Evolutionary conservation across 1,139 yeast genomes (phyloP).

Genomic region (Magnusiomyces sp.): DNA sequence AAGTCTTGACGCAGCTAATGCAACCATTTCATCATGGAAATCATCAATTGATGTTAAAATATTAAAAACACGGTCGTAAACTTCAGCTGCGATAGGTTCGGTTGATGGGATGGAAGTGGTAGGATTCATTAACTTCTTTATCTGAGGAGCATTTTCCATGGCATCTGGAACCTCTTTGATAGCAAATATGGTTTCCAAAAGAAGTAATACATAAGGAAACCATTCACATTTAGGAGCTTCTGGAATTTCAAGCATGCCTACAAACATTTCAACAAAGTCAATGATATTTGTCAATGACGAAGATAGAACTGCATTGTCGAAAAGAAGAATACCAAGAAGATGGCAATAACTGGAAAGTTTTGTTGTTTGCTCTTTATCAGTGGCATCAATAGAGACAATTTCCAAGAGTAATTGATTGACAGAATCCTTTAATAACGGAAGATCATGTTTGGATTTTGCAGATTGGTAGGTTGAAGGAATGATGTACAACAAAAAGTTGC

Average conservation of each 20-base stretch:
- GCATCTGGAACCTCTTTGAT: conserved; percentile 18
- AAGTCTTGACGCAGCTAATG: conserved; percentile 44
- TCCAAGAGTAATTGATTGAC: conserved; percentile 33
- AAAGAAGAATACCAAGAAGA: conserved; percentile 42
- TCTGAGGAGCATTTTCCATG: conserved; percentile 2
- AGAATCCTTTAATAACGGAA: conserved; percentile 23
- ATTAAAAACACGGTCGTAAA: conserved; percentile 37
- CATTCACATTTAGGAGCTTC: conserved; percentile 21
- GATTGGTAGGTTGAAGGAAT: conserved; percentile 27
- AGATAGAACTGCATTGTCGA: conserved; percentile 33
- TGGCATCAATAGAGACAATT: conserved; percentile 32
- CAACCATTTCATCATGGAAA: conserved; percentile 39
- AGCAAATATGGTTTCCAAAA: conserved; percentile 27
- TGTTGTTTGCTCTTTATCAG: conserved; percentile 24
- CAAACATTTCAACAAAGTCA: conserved; percentile 30
- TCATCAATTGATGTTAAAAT: conserved; percentile 36
- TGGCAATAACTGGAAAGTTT: conserved; percentile 40
- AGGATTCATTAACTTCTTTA: not conserved
- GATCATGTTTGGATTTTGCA: conserved; percentile 17
- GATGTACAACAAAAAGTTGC: conserved; percentile 39
- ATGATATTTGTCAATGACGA: conserved; percentile 36
- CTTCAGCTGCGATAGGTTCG: conserved; percentile 27
- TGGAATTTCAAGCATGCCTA: conserved; percentile 18
- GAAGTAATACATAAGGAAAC: conserved; percentile 28
- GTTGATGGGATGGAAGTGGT: conserved; percentile 9